Base-by-base conservation (phyloP, 148 eudicot genomes). In the Rhododendron mucronatum region DNA sequence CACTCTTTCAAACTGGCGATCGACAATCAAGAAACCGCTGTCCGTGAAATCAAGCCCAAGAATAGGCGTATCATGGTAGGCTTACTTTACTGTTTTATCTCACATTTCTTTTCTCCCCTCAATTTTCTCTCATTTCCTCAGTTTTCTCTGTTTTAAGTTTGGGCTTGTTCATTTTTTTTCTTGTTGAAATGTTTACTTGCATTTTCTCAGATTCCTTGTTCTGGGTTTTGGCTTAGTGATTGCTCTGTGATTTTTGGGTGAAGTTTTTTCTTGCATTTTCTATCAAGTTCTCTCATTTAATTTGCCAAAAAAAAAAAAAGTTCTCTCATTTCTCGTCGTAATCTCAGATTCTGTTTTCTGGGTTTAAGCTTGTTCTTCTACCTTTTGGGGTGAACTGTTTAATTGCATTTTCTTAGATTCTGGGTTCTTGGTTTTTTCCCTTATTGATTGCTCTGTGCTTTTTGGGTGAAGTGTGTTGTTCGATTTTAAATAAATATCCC, bases 41-140 rank as follows among this genome's bases (percentile, higher is more conserved):
- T 94, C 86, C 92, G 91, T 28, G 95, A 94, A 91, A 86, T 95
- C 89, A 95, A 94, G 90, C 97, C 95, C 81, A 93, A 94, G 83
- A 92, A 88, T 87, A 93, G 96, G 59, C 93, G 98, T 82, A 91
- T 94, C 84, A 94, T 94, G 98, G 98, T 95, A 88, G 57, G 12
- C 11, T 47, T 7, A 9, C 39, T 23, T 57, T 14, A 9, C 30
- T 12, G 55, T 51, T 51, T 51, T 51, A 51, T 51, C 4, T 51
- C 50, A 2, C 50, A 7, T 47, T 47, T 47, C 11, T 47, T 47
- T 51, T 51, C 10, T 47, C 2, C 63, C 21, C 8, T 57, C 63
- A 57, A 23, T 59, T 59, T 55, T 18, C 13, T 15, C 7, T 57
- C 21, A 35, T 39, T 33, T 10, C 20, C 35, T 23, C 6, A 4